Percentiles rank a stretch among this genome's conserved stretches.
phyloP scores from a whole-genome alignment of 768 basidiomycete species.

The Podaxis sp. region DNA sequence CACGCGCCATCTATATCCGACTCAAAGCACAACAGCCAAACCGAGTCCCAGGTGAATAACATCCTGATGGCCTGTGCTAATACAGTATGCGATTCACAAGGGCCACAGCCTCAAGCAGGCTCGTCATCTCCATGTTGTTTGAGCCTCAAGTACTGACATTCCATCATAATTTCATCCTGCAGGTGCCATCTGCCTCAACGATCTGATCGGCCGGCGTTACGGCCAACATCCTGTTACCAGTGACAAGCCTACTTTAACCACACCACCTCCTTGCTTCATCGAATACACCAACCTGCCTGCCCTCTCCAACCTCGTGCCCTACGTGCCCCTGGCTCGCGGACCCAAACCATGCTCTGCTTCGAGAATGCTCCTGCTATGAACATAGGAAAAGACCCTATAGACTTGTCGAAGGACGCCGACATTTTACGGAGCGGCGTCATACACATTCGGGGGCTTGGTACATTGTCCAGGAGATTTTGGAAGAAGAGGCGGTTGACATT shows the following conservation, averaged over 20 bases:
- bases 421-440: slow-evolving; percentile 8
- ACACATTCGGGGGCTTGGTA: slow-evolving; percentile 7
- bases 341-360: slow-evolving; percentile 11
- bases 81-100: slow-evolving; percentile 13
- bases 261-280: slow-evolving; percentile 14
- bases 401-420: slow-evolving; percentile 13
- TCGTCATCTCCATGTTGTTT: slow-evolving; percentile 12
- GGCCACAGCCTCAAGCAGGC: slow-evolving; percentile 13
- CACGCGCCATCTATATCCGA: slow-evolving; percentile 10
- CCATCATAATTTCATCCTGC: slow-evolving; percentile 5
- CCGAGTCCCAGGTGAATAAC: slow-evolving; percentile 13
- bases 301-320: slow-evolving; percentile 7
- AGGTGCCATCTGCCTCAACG: slow-evolving; percentile 12
- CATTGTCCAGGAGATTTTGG: slow-evolving; percentile 13
- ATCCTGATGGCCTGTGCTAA: slow-evolving; percentile 8
- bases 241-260: slow-evolving; percentile 15
- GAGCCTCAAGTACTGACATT: slow-evolving; percentile 6
- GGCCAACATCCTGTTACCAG: slow-evolving; percentile 2
- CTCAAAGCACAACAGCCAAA: slow-evolving; percentile 9
- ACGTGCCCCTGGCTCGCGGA: slow-evolving; percentile 15
- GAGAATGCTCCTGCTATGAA: slow-evolving; percentile 12
- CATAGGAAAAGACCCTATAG: slow-evolving; percentile 14
- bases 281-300: slow-evolving; percentile 13
- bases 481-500: slow-evolving; percentile 11
- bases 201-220: slow-evolving; percentile 15